phyloP scores from a whole-genome alignment of 2,329 filamentous ascomycete species.

The Coleophoma crateriformis region DNA sequence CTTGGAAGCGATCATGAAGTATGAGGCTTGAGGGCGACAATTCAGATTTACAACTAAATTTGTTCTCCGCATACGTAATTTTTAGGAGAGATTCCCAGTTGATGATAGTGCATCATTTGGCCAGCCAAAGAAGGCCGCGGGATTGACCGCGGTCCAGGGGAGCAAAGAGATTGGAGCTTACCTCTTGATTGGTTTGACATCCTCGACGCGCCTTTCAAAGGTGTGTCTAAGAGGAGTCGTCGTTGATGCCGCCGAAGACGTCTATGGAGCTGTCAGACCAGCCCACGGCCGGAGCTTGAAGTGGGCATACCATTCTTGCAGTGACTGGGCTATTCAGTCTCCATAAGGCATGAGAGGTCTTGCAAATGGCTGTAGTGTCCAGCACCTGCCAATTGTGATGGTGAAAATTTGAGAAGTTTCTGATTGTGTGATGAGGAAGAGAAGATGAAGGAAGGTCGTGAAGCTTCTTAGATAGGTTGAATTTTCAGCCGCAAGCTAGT shows the following conservation, averaged over 20 bases:
- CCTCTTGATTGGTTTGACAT: slow-evolving; percentile 85
- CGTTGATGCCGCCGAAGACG: slow-evolving; percentile 49
- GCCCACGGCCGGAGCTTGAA: not conserved
- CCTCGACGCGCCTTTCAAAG: slow-evolving; percentile 78
- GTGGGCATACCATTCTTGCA: slow-evolving; percentile 24
- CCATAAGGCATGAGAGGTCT: slow-evolving; percentile 11
- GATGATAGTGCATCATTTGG: slow-evolving; percentile 69
- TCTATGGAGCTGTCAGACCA: slow-evolving; percentile 14
- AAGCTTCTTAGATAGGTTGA: not conserved
- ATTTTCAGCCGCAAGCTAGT: not conserved
- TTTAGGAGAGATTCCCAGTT: slow-evolving; percentile 99
- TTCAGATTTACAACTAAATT: slow-evolving; percentile 76
- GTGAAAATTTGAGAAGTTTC: not conserved
- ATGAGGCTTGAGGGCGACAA: slow-evolving; percentile 16
- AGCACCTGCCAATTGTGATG: slow-evolving; percentile 15
- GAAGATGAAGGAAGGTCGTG: not conserved
- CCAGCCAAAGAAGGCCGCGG: slow-evolving; percentile 12
- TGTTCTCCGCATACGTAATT: slow-evolving; percentile 77
- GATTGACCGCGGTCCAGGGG: not conserved
- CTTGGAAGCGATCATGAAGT: not conserved
- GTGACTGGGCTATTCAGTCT: slow-evolving; percentile 11
- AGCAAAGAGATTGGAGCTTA: slow-evolving; percentile 42
- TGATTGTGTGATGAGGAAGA: not conserved
- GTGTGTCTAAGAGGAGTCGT: slow-evolving; percentile 50
- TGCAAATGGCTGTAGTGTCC: slow-evolving; percentile 18